Conservation (phyloP, 148 eudicot genomes). For the Fagopyrum tataricum region DNA sequence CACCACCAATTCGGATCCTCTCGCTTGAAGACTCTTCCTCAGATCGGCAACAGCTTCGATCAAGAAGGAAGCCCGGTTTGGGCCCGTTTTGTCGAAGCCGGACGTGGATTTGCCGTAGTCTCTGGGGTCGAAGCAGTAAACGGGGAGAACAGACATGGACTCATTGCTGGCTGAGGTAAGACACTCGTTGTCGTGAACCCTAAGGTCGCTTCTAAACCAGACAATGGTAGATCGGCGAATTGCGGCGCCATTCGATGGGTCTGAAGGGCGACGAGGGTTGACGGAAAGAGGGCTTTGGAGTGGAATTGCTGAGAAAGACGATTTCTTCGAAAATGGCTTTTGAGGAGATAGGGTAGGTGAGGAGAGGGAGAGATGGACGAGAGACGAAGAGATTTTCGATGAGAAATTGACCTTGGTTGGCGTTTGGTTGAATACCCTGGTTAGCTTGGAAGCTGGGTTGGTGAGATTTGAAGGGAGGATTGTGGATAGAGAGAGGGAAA, state of each 20-base stretch:
- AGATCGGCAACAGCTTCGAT: slow-evolving; percentile 71
- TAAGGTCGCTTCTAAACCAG: slow-evolving; percentile 86
- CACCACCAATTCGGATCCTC: slow-evolving; percentile 89
- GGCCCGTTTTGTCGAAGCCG: slow-evolving; percentile 92
- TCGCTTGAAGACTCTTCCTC: slow-evolving; percentile 52
- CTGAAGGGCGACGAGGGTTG: slow-evolving; percentile 64
- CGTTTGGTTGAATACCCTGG: slow-evolving; percentile 26
- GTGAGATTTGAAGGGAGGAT: slow-evolving; percentile 47
- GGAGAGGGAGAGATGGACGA: slow-evolving; percentile 43
- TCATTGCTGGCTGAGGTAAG: slow-evolving; percentile 66
- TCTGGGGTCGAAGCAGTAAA: slow-evolving; percentile 82
- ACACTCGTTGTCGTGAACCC: slow-evolving; percentile 78
- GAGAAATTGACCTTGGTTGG: slow-evolving; percentile 44
- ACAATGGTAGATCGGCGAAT: slow-evolving; percentile 59
- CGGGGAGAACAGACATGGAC: slow-evolving; percentile 63
- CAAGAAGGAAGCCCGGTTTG: slow-evolving; percentile 72
- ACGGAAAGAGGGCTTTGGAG: slow-evolving; percentile 55
- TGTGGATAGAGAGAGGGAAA: slow-evolving; percentile 64
- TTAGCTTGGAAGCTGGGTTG: slow-evolving; percentile 28
- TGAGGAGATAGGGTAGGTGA: slow-evolving; percentile 31
- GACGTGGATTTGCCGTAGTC: slow-evolving; percentile 81
- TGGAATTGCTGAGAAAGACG: slow-evolving; percentile 55
- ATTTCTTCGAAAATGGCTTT: slow-evolving; percentile 37
- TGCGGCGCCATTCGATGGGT: slow-evolving; percentile 63
- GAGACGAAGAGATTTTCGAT: slow-evolving; percentile 45